Base-by-base conservation (phyloP, 805 yeast genomes). In the Yamadazyma tumulicola region DNA sequence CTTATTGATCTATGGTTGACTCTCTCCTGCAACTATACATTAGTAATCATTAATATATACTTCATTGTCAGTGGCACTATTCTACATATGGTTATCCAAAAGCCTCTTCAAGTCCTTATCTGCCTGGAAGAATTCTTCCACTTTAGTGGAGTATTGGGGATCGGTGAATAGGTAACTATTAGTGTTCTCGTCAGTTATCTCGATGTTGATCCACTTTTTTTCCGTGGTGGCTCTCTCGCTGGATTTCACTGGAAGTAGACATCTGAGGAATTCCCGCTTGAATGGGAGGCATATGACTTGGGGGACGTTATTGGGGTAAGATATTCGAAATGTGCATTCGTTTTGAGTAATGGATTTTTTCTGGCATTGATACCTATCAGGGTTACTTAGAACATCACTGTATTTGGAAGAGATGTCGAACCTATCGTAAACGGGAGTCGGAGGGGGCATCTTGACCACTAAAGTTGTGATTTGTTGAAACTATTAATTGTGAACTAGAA, bases 381-480 rank as follows among this genome's bases (percentile, higher is more conserved):
- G 66, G 19, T 61, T 39, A 4, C 39, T 32, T 3, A 64, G 47
- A 32, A 56, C 61, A 6, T 52, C 46, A 6, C 37, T 39, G 38
- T 59, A 64, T 29, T 41, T 47, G 19, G 28, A 28, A 17, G 44
- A 49, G n/a, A 63, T 47, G 20, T 67, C 69, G 10, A 42, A 32
- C 12, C 55, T 43, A 20, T 45, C 46, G 34, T 55, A 55, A 6
- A 67, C 71, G 3, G 69, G 70, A 15, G 69, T 62, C 6, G 72
- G 70, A 13, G 73, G 73, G 9, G 72, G 67, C 73, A 67, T 67
- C 17, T n/a, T n/a, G n/a, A n/a, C n/a, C n/a, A n/a, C n/a, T 15
- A 8, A 17, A 18, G 12, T 16, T 9, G 23, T 21, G 10, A 9
- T 21, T 9, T 9, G 10, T 21, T 9, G 23, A 21, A 21, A 21